These are phyloP conservation scores for Xylaria sp. DNA, from an alignment of 2,329 filamentous ascomycete genomes.

Conservation along the genomic window DNA sequence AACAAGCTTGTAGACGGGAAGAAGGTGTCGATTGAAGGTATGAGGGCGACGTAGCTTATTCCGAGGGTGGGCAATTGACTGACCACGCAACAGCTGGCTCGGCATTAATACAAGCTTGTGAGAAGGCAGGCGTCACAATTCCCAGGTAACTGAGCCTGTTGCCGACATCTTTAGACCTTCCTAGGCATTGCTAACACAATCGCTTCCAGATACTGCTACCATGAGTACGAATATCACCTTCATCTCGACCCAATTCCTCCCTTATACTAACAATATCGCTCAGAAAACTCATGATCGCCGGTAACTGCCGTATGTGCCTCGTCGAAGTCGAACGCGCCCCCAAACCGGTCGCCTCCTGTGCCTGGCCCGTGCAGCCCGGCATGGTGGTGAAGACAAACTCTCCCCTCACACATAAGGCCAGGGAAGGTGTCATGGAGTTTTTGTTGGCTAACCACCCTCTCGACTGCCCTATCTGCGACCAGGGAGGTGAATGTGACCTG, in stretches of 20 bases:
- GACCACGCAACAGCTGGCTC: conserved; percentile 78
- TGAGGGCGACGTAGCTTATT: conserved; percentile 35
- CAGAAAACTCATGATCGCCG: conserved; percentile 97
- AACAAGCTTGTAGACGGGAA: conserved; percentile 78
- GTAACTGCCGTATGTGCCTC: conserved; percentile 99
- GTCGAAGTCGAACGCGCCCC: conserved; percentile 97
- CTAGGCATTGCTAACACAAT: conserved; percentile 69
- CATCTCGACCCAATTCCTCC: conserved; percentile 31
- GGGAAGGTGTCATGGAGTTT: conserved; percentile 99
- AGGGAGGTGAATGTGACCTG: conserved; percentile 98
- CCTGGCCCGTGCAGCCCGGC: conserved; percentile 97
- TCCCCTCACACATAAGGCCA: conserved; percentile 93
- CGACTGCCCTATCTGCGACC: conserved; percentile 97
- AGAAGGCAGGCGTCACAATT: conserved; percentile 92
- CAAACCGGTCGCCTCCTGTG: conserved; percentile 97
- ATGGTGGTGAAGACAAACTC: conserved; percentile 99
- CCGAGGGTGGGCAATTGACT: conserved; percentile 43
- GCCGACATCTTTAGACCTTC: conserved; percentile 48
- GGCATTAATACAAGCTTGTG: conserved; percentile 97
- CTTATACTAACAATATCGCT: conserved; percentile 54
- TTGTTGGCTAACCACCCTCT: conserved; percentile 94
- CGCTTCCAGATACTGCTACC: conserved; percentile 81
- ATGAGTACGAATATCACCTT: conserved; percentile 75
- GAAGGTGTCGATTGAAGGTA: conserved; percentile 98
- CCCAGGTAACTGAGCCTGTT: conserved; percentile 71